Percentiles rank a stretch among this genome's conserved stretches.
Conservation (phyloP, 2,329 filamentous ascomycete genomes). For the Podosphaera xanthii region DNA sequence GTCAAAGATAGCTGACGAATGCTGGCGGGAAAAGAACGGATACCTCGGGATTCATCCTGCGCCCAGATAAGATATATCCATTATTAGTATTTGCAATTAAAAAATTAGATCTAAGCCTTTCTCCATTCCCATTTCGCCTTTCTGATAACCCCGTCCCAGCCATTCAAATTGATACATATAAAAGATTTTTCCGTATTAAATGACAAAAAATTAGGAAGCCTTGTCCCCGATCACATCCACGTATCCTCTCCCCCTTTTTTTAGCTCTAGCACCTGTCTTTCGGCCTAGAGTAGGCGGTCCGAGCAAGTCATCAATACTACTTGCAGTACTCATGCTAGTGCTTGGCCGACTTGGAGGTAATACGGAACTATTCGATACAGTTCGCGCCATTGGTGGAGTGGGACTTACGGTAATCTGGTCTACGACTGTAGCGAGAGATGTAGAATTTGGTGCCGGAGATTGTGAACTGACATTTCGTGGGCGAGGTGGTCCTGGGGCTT, state of each 20-base stretch:
- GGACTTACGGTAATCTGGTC: background rate
- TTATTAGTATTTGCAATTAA: too few species aligned
- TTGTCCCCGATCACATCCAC: slow-evolving; percentile 67
- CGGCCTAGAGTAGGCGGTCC: slow-evolving; percentile 52
- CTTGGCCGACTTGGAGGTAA: slow-evolving; percentile 42
- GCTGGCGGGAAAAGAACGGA: too few species aligned
- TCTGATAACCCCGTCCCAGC: background rate
- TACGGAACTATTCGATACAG: slow-evolving; percentile 9
- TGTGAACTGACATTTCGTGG: slow-evolving; percentile 5
- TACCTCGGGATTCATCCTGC: too few species aligned
- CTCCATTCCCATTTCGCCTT: too few species aligned
- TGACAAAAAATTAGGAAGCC: background rate
- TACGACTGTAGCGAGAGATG: background rate
- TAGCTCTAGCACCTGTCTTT: slow-evolving; percentile 26
- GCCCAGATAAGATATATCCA: too few species aligned
- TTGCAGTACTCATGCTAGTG: slow-evolving; percentile 77
- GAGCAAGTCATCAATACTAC: slow-evolving; percentile 80
- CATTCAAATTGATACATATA: background rate
- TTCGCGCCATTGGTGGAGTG: slow-evolving; percentile 11
- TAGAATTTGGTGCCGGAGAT: slow-evolving; percentile 3
- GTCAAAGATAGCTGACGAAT: too few species aligned
- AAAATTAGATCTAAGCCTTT: too few species aligned
- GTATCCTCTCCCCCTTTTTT: slow-evolving; percentile 60
- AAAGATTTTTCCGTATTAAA: background rate
- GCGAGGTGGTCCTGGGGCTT: slow-evolving; percentile 24